Percentiles rank a stretch among this genome's conserved stretches.
phyloP scores from a whole-genome alignment of 805 yeast genomes.

The Candida sithepensis region DNA sequence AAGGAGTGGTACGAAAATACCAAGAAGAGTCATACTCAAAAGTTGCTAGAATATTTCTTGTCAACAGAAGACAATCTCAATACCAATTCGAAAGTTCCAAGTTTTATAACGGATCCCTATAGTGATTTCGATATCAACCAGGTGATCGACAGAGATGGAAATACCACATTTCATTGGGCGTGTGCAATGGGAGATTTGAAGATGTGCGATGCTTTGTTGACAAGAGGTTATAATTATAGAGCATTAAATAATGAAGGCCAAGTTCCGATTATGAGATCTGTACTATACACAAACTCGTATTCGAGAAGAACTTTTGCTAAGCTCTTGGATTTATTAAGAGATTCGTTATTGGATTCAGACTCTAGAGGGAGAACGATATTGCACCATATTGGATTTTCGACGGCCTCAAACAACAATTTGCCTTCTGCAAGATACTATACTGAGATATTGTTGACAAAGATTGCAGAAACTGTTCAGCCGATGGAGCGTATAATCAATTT shows the following conservation, averaged over 20 bases:
- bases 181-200: conserved; percentile 87
- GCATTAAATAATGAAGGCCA: conserved; percentile 69
- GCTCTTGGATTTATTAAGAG: conserved; percentile 70
- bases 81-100: conserved; percentile 45
- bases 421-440: conserved; percentile 83
- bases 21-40: conserved; percentile 40
- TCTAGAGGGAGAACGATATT: conserved; percentile 69
- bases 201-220: conserved; percentile 70
- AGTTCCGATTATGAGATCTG: conserved; percentile 81
- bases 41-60: conserved; percentile 51
- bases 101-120: conserved; percentile 60
- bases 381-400: conserved; percentile 78
- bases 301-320: conserved; percentile 76
- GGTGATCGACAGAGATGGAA: conserved; percentile 90
- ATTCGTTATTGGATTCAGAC: conserved; percentile 77
- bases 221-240: conserved; percentile 69
- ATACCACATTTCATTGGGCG: conserved; percentile 96
- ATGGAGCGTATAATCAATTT: conserved; percentile 58
- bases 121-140: conserved; percentile 67
- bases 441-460: conserved; percentile 68
- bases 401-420: conserved; percentile 60
- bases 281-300: conserved; percentile 83
- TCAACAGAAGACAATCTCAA: conserved; percentile 48
- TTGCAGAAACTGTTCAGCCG: conserved; percentile 57
- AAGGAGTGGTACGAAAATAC: conserved; percentile 23